phyloP scores from a whole-genome alignment of 1,284 basidiomycete species.

The Leccinum glutinopallens region DNA sequence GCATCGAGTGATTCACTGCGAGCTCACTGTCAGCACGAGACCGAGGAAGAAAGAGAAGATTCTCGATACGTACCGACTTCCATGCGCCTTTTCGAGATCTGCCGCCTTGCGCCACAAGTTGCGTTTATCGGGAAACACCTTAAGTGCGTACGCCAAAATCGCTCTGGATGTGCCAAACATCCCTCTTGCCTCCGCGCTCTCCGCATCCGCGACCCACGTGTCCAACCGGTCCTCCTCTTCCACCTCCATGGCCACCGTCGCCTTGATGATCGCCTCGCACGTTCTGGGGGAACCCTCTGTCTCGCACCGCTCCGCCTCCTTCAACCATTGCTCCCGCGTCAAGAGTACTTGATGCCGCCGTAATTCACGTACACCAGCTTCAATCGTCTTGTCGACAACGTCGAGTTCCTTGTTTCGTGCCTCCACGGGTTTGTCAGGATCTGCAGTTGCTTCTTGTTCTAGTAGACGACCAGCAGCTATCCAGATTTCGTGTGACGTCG shows the following conservation, averaged over 20 bases:
- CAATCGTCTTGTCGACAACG: slow-evolving; percentile 87
- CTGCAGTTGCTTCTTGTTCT: slow-evolving; percentile 73
- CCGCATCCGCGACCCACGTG: slow-evolving; percentile 93
- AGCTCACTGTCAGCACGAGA: slow-evolving; percentile 6
- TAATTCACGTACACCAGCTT: slow-evolving; percentile 78
- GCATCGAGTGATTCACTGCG: slow-evolving; percentile 78
- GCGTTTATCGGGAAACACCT: slow-evolving; percentile 86
- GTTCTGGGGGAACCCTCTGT: slow-evolving; percentile 83
- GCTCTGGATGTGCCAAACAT: slow-evolving; percentile 85
- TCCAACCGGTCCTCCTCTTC: slow-evolving; percentile 92
- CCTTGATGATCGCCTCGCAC: slow-evolving; percentile 94
- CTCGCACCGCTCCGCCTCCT: slow-evolving; percentile 94
- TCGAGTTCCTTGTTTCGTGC: slow-evolving; percentile 64
- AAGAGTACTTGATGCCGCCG: slow-evolving; percentile 86
- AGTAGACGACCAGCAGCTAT: slow-evolving; percentile 92
- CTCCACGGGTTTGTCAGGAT: slow-evolving; percentile 52
- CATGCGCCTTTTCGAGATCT: slow-evolving; percentile 89
- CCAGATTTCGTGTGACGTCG: slow-evolving; percentile 98
- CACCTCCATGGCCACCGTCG: slow-evolving; percentile 91
- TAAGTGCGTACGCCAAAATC: slow-evolving; percentile 87
- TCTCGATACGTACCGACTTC: slow-evolving; percentile 57
- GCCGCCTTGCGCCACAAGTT: slow-evolving; percentile 89
- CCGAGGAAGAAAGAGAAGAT: background rate
- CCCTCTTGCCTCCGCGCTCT: slow-evolving; percentile 74
- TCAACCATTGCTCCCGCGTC: slow-evolving; percentile 94